Evolutionary conservation across 139 green algal species (phyloP), one percentile per base, ranked within the genome.

Genomic region (Nannochloris sp.): DNA sequence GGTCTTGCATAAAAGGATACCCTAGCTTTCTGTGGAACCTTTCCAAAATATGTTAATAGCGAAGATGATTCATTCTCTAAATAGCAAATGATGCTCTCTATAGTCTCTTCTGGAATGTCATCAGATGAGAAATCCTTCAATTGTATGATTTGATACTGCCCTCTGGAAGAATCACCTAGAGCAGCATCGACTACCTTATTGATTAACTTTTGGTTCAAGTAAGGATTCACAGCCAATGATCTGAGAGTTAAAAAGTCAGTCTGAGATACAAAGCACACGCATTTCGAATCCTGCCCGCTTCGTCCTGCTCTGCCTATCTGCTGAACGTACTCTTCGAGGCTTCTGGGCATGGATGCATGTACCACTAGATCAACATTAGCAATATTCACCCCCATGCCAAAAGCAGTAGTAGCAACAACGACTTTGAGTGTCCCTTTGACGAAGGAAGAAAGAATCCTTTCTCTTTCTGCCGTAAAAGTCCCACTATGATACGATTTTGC

Each of bases 271-370:
- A 89, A 67, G 16, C 88, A 46, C 8, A 78, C 62, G 68, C 87
- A 94, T 11, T 17, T 33, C 1, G 73, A 84, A 45, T 76, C 60
- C 4, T 40, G 45, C 17, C 87, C 87, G 46, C 88, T 74, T 17
- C 88, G 68, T 5, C 88, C 88, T 2, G 83, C 87, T 6, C 88
- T 76, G 0, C 80, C 79, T 37, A 86, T 59, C 79, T 95, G 85
- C 77, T 95, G 89, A 58, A 94, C 86, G 48, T 93, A 95, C 62
- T 94, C 89, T 76, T 94, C 89, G 46, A 94, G 53, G 62, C 71
- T 86, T 45, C 84, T 75, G 1, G 89, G 89, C 72, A 95, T 68
- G 37, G 55, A 74, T 28, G 85, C 69, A 59, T 94, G 87, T 44
- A 95, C 74, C 36, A 95, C 87, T 1, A 74, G 82, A 2, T 71